Evolutionary conservation across 2,329 filamentous ascomycete genomes (phyloP).

Genomic region (Arthrinium puccinioides): DNA sequence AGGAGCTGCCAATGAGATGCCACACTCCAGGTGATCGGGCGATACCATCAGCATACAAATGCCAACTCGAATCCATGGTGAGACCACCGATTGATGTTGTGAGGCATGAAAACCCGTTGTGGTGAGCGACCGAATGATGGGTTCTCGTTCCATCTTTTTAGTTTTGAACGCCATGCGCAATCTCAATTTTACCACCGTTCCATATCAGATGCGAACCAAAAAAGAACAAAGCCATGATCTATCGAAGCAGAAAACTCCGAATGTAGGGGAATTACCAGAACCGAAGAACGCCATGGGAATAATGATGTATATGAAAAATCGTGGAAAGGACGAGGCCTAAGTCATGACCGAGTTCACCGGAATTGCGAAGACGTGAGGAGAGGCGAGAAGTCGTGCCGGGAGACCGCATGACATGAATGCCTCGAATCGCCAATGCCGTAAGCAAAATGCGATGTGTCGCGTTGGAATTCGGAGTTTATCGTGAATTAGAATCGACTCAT

Average conservation of each 20-base stretch:
- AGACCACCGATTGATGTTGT: too few species aligned
- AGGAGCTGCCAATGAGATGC: background rate
- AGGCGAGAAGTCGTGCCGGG: conserved; percentile 1
- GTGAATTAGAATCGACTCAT: conserved; percentile 3
- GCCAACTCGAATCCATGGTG: conserved; percentile 9
- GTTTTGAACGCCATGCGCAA: conserved; percentile 22
- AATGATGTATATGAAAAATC: conserved; percentile 17
- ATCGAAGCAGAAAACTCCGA: conserved; percentile 17
- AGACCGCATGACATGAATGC: background rate
- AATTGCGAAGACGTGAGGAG: conserved; percentile 3
- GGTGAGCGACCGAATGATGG: conserved; percentile 9
- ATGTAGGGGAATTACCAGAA: conserved; percentile 13
- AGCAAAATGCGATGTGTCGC: background rate
- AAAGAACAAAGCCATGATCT: conserved; percentile 19
- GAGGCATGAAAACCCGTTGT: conserved; percentile 7
- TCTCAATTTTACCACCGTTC: conserved; percentile 21
- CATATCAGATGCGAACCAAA: conserved; percentile 21
- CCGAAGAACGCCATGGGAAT: conserved; percentile 19
- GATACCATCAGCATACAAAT: background rate
- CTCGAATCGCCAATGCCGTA: background rate
- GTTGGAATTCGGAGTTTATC: too few species aligned
- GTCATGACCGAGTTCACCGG: conserved; percentile 4
- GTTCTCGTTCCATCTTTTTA: conserved; percentile 10
- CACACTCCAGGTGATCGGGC: background rate
- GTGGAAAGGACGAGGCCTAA: conserved; percentile 9